A percentile compares a stretch with the other conserved stretches of the same genome.
Conservation (phyloP, 768 basidiomycete genomes). For the Glaciozyma antarctica region DNA sequence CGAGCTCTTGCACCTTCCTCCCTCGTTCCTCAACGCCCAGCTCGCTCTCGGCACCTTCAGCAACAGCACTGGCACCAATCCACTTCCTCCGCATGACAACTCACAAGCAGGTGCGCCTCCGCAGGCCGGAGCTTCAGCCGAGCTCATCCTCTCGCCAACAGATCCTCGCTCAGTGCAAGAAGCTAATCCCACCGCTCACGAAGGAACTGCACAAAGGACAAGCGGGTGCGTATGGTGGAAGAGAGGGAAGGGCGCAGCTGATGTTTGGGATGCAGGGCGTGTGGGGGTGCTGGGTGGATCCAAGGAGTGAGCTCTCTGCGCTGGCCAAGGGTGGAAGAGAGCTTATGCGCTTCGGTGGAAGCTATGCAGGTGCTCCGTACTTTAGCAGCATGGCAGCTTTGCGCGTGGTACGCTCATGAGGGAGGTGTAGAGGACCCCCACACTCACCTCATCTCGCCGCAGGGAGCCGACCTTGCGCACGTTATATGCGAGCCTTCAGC, state of each 20-base stretch:
- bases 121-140: no score
- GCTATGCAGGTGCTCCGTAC: conserved; percentile 94
- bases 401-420: conserved; percentile 51
- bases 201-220: conserved; percentile 88
- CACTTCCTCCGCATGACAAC: no score
- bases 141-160: neutral
- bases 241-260: neutral
- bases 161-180: conserved; percentile 8
- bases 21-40: no score
- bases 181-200: conserved; percentile 77
- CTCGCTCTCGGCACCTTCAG: no score
- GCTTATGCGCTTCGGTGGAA: conserved; percentile 37
- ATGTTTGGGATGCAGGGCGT: conserved; percentile 49
- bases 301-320: conserved; percentile 63
- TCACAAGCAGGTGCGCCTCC: no score
- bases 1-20: no score
- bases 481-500: conserved; percentile 93
- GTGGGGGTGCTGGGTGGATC: conserved; percentile 92
- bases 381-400: conserved; percentile 87
- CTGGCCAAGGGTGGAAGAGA: neutral
- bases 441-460: neutral
- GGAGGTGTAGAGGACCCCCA: neutral
- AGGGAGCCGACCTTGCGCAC: conserved; percentile 89
- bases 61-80: no score
- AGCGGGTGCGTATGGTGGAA: conserved; percentile 51